These are phyloP conservation scores for Chaetomium strumarium DNA, from an alignment of 2,329 filamentous ascomycete species.

Conservation along the genomic window DNA sequence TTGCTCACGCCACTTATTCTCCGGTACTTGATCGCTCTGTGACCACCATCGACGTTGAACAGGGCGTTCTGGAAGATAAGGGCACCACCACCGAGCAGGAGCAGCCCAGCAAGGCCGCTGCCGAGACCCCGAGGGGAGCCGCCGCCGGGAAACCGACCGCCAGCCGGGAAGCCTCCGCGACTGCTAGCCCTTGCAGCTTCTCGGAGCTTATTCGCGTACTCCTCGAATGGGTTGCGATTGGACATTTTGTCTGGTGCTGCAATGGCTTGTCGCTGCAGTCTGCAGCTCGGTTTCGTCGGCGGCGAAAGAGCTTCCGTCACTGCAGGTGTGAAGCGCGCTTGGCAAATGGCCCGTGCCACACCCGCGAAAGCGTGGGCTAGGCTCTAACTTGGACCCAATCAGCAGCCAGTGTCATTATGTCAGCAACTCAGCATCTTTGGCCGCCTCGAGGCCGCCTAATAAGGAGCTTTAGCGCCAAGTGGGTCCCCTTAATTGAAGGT, in stretches of 20 bases:
- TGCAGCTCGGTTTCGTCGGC: constrained; percentile 17
- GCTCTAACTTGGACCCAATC: no score
- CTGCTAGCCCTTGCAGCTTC: constrained; percentile 41
- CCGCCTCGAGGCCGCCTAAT: no score
- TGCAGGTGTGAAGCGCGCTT: no score
- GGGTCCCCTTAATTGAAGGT: no score
- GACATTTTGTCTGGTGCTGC: constrained; percentile 28
- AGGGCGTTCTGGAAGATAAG: constrained; percentile 54
- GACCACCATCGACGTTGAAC: constrained; percentile 92
- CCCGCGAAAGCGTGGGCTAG: no score
- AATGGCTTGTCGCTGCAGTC: constrained; percentile 6
- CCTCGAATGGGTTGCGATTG: constrained; percentile 39
- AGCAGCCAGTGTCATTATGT: no score
- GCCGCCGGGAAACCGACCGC: constrained; percentile 37
- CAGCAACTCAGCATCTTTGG: no score
- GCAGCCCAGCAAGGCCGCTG: constrained; percentile 36
- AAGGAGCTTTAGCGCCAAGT: no score
- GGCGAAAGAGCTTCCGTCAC: constrained; percentile 14
- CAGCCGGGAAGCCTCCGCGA: constrained; percentile 30
- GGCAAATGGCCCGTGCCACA: no score
- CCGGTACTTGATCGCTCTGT: constrained; percentile 97
- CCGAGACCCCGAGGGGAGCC: constrained; percentile 38
- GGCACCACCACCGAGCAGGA: constrained; percentile 44
- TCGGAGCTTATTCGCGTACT: constrained; percentile 46
- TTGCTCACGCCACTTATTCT: constrained; percentile 87